Evolutionary conservation across 805 yeast species (phyloP).

Genomic region (Yueomyces sp.): DNA sequence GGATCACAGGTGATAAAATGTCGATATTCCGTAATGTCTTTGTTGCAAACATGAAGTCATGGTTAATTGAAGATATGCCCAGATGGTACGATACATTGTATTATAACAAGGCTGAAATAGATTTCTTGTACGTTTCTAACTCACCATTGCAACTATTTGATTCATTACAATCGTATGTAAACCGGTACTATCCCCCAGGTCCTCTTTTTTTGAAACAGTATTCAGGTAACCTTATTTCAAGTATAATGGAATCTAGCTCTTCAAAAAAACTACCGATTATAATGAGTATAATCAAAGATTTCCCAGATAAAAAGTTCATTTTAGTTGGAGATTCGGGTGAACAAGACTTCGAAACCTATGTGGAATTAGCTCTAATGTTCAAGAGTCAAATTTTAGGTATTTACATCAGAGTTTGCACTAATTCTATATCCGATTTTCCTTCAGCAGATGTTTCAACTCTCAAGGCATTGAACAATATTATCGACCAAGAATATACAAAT

Average conservation of each 20-base stretch:
- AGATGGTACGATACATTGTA: constrained; percentile 52
- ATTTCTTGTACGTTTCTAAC: constrained; percentile 90
- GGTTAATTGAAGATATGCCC: constrained; percentile 64
- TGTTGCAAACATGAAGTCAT: constrained; percentile 46
- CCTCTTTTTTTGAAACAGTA: constrained; percentile 83
- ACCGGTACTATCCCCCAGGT: constrained; percentile 52
- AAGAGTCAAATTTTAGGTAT: constrained; percentile 63
- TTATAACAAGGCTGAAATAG: constrained; percentile 26
- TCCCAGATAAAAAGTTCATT: constrained; percentile 64
- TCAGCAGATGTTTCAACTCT: constrained; percentile 19
- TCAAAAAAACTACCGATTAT: constrained; percentile 65
- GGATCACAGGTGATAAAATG: constrained; percentile 79
- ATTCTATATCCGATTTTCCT: constrained; percentile 48
- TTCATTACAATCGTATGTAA: constrained; percentile 24
- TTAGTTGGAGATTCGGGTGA: constrained; percentile 95
- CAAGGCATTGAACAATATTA: constrained; percentile 20
- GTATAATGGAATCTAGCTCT: constrained; percentile 76
- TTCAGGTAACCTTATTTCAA: constrained; percentile 63
- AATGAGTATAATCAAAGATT: constrained; percentile 50
- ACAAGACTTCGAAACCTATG: constrained; percentile 84
- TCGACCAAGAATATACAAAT: constrained; percentile 4
- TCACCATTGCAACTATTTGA: constrained; percentile 84
- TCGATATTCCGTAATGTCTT: constrained; percentile 71
- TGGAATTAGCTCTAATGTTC: constrained; percentile 44
- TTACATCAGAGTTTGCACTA: constrained; percentile 64